These are phyloP conservation scores for Trichosanthes cucumerina DNA, from an alignment of 306 rosid species.

Conservation along the genomic window DNA sequence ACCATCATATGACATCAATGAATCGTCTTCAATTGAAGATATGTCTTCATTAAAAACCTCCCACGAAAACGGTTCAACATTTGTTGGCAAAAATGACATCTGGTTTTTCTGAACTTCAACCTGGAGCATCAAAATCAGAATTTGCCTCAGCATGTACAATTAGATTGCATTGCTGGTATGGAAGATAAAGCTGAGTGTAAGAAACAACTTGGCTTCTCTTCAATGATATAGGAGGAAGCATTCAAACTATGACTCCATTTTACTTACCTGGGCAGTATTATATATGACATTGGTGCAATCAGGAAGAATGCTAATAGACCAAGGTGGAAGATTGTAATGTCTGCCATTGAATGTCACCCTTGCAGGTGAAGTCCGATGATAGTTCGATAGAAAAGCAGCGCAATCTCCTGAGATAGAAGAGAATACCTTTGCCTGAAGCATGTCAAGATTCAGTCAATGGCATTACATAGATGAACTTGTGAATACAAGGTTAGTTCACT, in stretches of 20 bases:
- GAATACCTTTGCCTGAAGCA: conserved; percentile 53
- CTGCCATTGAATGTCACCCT: conserved; percentile 46
- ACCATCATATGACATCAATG: conserved; percentile 28
- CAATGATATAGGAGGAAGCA: background rate
- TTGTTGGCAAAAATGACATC: conserved; percentile 10
- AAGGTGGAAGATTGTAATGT: conserved; percentile 57
- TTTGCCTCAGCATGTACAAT: background rate
- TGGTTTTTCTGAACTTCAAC: conserved; percentile 34
- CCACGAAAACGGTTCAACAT: conserved; percentile 38
- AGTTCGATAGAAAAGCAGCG: conserved; percentile 83
- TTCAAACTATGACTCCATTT: background rate
- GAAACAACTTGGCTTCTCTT: background rate
- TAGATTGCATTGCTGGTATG: background rate
- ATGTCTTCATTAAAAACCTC: conserved; percentile 50
- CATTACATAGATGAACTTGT: background rate
- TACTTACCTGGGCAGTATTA: conserved; percentile 74
- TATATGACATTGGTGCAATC: conserved; percentile 61
- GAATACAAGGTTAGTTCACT: background rate
- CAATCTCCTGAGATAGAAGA: conserved; percentile 43
- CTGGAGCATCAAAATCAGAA: conserved; percentile 21
- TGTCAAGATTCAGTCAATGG: conserved; percentile 13
- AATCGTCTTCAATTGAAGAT: conserved; percentile 27
- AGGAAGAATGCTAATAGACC: conserved; percentile 88
- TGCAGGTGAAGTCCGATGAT: conserved; percentile 31
- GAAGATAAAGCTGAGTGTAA: background rate